Conservation (phyloP, 257 asterid genomes). For the Solanum lycopersicoides region DNA sequence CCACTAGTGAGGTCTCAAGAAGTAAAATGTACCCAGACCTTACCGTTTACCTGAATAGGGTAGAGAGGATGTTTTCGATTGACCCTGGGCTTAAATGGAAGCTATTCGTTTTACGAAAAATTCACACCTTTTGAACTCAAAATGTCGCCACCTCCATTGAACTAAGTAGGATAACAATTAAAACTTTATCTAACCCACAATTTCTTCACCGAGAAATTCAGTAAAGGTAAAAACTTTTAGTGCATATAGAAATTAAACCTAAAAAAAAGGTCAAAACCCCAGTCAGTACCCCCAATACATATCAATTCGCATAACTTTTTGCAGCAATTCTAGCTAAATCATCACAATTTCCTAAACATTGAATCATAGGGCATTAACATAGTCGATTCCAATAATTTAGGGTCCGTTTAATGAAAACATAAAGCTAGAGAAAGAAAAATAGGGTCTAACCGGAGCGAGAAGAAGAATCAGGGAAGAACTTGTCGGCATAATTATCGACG, state of each 20-base stretch:
- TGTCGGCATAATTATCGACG: conserved; percentile 70
- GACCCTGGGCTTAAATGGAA: background rate
- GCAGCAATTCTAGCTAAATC: background rate
- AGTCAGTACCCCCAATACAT: background rate
- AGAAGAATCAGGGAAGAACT: conserved; percentile 23
- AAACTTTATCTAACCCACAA: background rate
- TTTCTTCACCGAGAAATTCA: background rate
- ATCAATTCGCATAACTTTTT: background rate
- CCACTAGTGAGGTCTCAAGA: background rate
- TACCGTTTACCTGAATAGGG: background rate
- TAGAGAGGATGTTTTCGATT: background rate
- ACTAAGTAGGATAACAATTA: background rate
- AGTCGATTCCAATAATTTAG: background rate
- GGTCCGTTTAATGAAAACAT: background rate
- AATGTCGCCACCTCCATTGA: background rate
- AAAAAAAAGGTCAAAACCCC: background rate
- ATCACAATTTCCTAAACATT: background rate
- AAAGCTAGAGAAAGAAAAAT: background rate
- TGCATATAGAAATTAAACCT: background rate
- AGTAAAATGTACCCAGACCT: background rate
- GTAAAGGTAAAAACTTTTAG: background rate
- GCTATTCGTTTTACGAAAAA: background rate
- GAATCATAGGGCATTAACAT: background rate
- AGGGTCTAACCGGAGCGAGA: conserved; percentile 35
- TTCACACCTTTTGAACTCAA: background rate